These are phyloP conservation scores for Brassica rapa DNA, from an alignment of 345 rosid genomes.

Conservation along the genomic window DNA sequence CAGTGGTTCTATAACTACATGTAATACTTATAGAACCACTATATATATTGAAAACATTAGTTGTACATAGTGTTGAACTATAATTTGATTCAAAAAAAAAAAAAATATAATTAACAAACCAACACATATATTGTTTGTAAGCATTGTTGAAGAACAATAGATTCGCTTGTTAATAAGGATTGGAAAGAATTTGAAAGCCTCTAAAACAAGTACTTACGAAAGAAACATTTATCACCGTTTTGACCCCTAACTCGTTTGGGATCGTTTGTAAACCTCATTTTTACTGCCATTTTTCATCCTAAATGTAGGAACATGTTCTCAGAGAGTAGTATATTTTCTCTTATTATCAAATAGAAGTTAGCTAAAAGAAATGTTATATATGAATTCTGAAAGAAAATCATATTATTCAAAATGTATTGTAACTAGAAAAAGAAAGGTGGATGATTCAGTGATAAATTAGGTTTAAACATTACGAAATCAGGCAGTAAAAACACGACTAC, in stretches of 20 bases:
- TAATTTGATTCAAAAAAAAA: not conserved
- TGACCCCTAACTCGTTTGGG: not conserved
- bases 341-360: not conserved
- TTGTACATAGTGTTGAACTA: not conserved
- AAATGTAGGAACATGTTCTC: not conserved
- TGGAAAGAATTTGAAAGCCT: not conserved
- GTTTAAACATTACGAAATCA: constrained; percentile 23
- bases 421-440: not conserved
- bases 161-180: not conserved
- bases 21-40: not conserved
- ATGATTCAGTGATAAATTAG: constrained; percentile 2
- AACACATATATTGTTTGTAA: not conserved
- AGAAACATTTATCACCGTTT: not conserved
- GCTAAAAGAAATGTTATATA: not conserved
- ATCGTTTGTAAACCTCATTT: not conserved
- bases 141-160: not conserved
- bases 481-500: constrained; percentile 13
- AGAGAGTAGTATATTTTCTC: not conserved
- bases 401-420: not conserved
- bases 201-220: not conserved
- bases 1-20: not conserved
- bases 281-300: not conserved
- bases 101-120: not conserved
- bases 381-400: not conserved
- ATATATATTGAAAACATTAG: not conserved